Percentiles rank a stretch among this genome's conserved stretches.
Evolutionary conservation across 441 rosid genomes (phyloP).

Genomic region (Mallotus japonicus): DNA sequence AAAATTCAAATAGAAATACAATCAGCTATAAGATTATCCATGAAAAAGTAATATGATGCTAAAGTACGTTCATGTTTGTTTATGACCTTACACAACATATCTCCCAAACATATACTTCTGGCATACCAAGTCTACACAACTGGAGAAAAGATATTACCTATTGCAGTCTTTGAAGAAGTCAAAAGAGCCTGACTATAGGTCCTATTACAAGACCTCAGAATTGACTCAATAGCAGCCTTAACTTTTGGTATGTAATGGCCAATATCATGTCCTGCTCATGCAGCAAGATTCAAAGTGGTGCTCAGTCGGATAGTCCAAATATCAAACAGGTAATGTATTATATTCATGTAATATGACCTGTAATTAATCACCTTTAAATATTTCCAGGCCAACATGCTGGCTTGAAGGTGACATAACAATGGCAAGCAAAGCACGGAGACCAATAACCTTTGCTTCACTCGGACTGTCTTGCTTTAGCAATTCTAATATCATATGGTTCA

Average conservation of each 20-base stretch:
- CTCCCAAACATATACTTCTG: conserved; percentile 4
- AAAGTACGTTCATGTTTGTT: background rate
- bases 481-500: conserved; percentile 98
- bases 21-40: background rate
- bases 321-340: conserved; percentile 1
- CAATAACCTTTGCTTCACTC: conserved; percentile 98
- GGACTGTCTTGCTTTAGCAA: conserved; percentile 95
- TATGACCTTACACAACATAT: background rate
- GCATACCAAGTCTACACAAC: conserved; percentile 9
- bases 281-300: conserved; percentile 24
- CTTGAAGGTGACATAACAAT: conserved; percentile 94
- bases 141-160: conserved; percentile 48
- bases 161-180: conserved; percentile 84
- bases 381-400: conserved; percentile 85
- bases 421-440: conserved; percentile 94
- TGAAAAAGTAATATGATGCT: background rate
- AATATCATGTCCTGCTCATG: conserved; percentile 70
- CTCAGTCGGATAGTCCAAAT: background rate
- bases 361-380: conserved; percentile 67
- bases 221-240: conserved; percentile 96
- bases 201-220: conserved; percentile 86
- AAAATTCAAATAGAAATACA: background rate
- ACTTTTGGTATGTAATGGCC: conserved; percentile 98
- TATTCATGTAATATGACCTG: conserved; percentile 21
- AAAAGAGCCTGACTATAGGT: conserved; percentile 89